Evolutionary conservation across 2,329 filamentous ascomycete genomes (phyloP).

Genomic region (Colletotrichum abscissum): DNA sequence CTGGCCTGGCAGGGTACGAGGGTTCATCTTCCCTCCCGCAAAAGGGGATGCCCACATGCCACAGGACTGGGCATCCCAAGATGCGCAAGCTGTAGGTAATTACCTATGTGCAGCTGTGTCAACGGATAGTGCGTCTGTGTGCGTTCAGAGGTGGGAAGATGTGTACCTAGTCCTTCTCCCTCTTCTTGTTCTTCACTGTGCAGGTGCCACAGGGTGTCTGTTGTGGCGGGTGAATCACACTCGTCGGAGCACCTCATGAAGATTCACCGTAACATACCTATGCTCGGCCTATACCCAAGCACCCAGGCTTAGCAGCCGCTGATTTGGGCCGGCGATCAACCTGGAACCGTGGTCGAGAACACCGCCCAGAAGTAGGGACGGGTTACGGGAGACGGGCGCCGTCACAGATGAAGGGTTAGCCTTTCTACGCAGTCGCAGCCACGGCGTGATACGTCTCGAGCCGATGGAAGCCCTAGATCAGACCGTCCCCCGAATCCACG

Average conservation of each 20-base stretch:
- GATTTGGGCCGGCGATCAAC: too few species aligned
- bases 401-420: neutral
- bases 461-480: slow-evolving; percentile 6
- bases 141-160: too few species aligned
- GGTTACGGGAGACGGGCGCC: neutral
- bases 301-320: too few species aligned
- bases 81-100: neutral
- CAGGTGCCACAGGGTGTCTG: too few species aligned
- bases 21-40: neutral
- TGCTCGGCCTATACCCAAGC: too few species aligned
- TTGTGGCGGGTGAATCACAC: too few species aligned
- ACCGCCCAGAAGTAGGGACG: neutral
- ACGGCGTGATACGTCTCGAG: slow-evolving; percentile 30
- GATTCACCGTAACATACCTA: too few species aligned
- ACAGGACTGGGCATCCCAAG: slow-evolving; percentile 7
- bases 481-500: slow-evolving; percentile 15
- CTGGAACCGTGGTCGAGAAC: neutral
- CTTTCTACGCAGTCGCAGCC: neutral
- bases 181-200: too few species aligned
- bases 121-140: neutral
- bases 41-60: neutral
- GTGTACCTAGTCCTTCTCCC: too few species aligned
- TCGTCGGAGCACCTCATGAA: too few species aligned
- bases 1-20: neutral
- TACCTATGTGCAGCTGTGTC: neutral